Base-by-base conservation (phyloP, 2,329 filamentous ascomycete genomes). In the Fusarium phyllophilum region DNA sequence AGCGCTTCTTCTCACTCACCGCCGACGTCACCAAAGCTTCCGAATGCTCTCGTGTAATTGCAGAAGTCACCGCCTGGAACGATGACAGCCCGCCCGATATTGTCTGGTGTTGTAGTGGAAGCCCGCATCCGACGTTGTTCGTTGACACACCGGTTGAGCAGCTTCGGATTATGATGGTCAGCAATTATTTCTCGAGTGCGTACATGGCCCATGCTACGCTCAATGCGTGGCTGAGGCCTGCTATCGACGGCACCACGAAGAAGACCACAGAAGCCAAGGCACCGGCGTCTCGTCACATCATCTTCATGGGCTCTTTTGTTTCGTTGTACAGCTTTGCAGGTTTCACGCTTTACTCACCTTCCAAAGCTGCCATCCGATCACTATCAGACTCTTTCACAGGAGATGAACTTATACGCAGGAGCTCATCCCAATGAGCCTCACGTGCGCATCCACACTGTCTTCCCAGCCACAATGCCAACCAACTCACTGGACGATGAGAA, bases 81-180 rank as follows among this genome's bases (percentile, higher is more conserved):
- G 36, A 68, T 18, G 55, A 46, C 17, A 56, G 22, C 8, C 49
- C 71, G 0, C 71, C 62, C 0, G 71, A 59, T 29, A 8, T 74
- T 5, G 71, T 74, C 3, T 74, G 71, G 71, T 74, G 71, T 13
- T 74, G 71, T 6, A 74, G 71, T 36, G 71, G 71, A 22, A 74
- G 71, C 11, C 71, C 71, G 1, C 71, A 74, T 33, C 71, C 71
- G 15, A 74, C 67, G 3, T 36, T 74, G 24, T 74, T 74, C 55
- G 59, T 74, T 12, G 71, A 74, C 31, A 74, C 71, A 4, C 71
- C 71, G 1, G 13, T 74, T 20, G 71, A 72, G 14, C 67, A 74
- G 31, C 59, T 74, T 12, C 71, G 74, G 42, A 68, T 62, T 7
- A 74, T 74, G 71, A 74, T 74, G 71, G 71, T 74, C n/a, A 74